Base-by-base conservation (phyloP, 108 stramenopile genomes). In the Heterococcus sp. region DNA sequence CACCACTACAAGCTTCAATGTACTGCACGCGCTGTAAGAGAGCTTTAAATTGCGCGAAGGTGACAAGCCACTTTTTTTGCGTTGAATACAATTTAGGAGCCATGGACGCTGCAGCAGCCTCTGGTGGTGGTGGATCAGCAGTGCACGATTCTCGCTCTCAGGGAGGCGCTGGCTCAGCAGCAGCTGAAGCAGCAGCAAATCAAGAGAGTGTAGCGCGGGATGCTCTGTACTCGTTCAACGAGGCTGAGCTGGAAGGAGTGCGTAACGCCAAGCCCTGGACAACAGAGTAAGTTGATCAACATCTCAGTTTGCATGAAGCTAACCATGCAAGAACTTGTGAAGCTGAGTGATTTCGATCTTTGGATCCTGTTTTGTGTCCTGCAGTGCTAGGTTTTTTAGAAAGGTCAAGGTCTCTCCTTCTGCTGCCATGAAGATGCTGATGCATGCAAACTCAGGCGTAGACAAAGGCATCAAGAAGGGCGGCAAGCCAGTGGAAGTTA, bases 361-460 rank as follows among this genome's bases (percentile, higher is more conserved):
- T 8, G 26, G 36, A 21, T 66, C 2, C 38, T 8, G 14, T 71
- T 1, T 32, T 39, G 8, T 3, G 37, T 27, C 1, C 26, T n/a
- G 2, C 81, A 89, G 88, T 65, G 81, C 89, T 0, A 87, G 77
- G 39, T 86, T 89, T 82, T 90, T 90, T 73, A 89, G 86, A 58
- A 86, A 84, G 40, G 88, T 88, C 58, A 83, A 36, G 66, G 69
- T 91, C 33, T 84, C 89, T 1, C 88, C 89, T 1, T 82, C 79
- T 5, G 89, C 89, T 75, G 74, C 77, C 30, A 85, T 87, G 86
- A 85, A 87, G 46, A 85, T 86, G 88, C 67, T 95, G 84, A 94
- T 93, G 86, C 97, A 98, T 82, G 96, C 95, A 72, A 90, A 93
- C 2, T 91, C 93, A 1, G 98, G 98, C 31, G 97, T 98, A n/a